phyloP scores from a whole-genome alignment of 75 land plant species.

The Sequoia sempervirens region DNA sequence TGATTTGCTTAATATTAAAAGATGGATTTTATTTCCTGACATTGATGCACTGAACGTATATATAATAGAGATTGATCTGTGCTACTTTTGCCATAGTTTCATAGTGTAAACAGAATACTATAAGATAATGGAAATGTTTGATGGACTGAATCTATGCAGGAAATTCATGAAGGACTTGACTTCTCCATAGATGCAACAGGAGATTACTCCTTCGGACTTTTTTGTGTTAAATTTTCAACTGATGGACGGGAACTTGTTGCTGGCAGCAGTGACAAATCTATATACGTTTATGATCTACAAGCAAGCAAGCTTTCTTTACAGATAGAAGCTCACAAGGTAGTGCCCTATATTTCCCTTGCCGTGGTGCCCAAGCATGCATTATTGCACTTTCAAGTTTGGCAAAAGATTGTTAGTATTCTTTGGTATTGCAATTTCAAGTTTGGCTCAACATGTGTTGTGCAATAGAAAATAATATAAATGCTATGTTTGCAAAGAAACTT shows the following conservation, averaged over 20 bases:
- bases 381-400: not conserved
- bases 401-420: not conserved
- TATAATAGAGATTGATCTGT: not conserved
- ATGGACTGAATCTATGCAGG: slow-evolving; percentile 41
- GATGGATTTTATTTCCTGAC: not conserved
- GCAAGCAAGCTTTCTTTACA: slow-evolving; percentile 44
- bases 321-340: slow-evolving; percentile 72
- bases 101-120: not conserved
- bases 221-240: slow-evolving; percentile 75
- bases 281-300: slow-evolving; percentile 89
- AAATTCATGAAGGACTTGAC: slow-evolving; percentile 85
- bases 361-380: not conserved
- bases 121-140: not conserved
- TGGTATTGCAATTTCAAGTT: not conserved
- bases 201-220: slow-evolving; percentile 66
- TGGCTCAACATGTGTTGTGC: not conserved
- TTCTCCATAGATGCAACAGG: slow-evolving; percentile 43
- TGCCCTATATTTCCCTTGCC: not conserved
- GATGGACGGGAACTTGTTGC: slow-evolving; percentile 94
- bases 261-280: slow-evolving; percentile 71
- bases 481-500: not conserved
- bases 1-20: not conserved
- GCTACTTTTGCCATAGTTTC: not conserved
- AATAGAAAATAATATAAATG: not conserved
- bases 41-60: not conserved